These are phyloP conservation scores for Lachnellula subtilissima DNA, from an alignment of 2,329 filamentous ascomycete species.

Conservation along the genomic window DNA sequence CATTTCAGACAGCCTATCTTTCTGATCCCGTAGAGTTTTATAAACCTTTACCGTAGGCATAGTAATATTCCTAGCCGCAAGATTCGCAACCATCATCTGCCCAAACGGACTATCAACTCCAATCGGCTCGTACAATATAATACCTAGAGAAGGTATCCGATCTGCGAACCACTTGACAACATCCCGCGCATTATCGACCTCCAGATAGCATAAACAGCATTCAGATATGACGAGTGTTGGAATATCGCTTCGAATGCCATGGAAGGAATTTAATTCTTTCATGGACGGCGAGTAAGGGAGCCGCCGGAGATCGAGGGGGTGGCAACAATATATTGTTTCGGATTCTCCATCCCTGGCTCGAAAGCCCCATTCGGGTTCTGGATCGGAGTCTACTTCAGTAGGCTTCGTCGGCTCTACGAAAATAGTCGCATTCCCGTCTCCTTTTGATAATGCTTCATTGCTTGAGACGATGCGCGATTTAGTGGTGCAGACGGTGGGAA, in stretches of 20 bases:
- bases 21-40: conserved; percentile 63
- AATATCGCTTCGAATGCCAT: conserved; percentile 48
- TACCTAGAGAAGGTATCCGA: conserved; percentile 43
- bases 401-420: conserved; percentile 38
- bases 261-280: conserved; percentile 27
- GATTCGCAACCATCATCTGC: conserved; percentile 84
- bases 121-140: conserved; percentile 87
- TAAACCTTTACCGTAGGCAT: conserved; percentile 79
- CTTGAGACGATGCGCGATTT: conserved; percentile 35
- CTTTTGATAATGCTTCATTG: conserved; percentile 10
- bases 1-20: conserved; percentile 56
- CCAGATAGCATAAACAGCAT: conserved; percentile 90
- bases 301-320: conserved; percentile 36
- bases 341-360: conserved; percentile 5
- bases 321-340: conserved; percentile 42
- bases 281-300: conserved; percentile 17
- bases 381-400: conserved; percentile 5
- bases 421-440: conserved; percentile 4
- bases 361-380: conserved; percentile 27
- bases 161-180: conserved; percentile 63
- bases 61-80: conserved; percentile 73
- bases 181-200: conserved; percentile 55
- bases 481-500: conserved; percentile 63
- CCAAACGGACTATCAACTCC: conserved; percentile 82
- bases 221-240: conserved; percentile 89